Base-by-base conservation (phyloP, 2,329 filamentous ascomycete species). In the Epichloe festucae region DNA sequence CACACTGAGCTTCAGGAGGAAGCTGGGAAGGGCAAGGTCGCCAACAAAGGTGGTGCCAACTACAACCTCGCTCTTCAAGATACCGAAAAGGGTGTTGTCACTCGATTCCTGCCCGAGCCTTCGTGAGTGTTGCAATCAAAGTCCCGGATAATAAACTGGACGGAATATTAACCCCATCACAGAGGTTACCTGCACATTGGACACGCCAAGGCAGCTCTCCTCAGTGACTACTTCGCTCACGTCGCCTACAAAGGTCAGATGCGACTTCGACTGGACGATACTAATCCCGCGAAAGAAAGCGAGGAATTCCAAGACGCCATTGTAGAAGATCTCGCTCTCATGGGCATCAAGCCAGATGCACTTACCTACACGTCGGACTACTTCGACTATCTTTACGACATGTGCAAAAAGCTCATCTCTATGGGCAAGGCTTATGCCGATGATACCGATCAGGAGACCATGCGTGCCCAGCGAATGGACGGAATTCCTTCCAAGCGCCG, bases 161-260 rank as follows among this genome's bases (percentile, higher is more conserved):
- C 19, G n/a, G 11, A 39, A 34, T 46, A 49, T 58, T 59, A 42
- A 52, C 35, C 39, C 27, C n/a, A 35, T 34, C 2, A 27, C 54
- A 77, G 74, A 58, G 89, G 89, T 55, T 95, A 95, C 66, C 81
- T 96, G 44, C 91, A 96, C 71, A 95, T 96, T 57, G 91, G 91
- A 50, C 91, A 97, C 72, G 89, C 89, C 59, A 97, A 97, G 72
- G 89, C 89, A 34, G 89, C 89, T 5, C 77, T 95, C 51, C 81
- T 97, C 52, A 95, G 93, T 72, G 90, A 97, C 67, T 97, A 95
- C 76, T 97, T 97, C 61, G 91, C 89, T 44, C 89, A 96, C 68
- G 85, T 89, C 66, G 87, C 89, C 60, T 95, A 95, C 75, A 84
- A 91, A 54, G 93, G 93, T 62, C 94, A 85, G 62, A 76, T 98